Percentiles rank a stretch among this genome's conserved stretches.
phyloP scores from a whole-genome alignment of 1,284 basidiomycete genomes.

The Omphalotus olearius region DNA sequence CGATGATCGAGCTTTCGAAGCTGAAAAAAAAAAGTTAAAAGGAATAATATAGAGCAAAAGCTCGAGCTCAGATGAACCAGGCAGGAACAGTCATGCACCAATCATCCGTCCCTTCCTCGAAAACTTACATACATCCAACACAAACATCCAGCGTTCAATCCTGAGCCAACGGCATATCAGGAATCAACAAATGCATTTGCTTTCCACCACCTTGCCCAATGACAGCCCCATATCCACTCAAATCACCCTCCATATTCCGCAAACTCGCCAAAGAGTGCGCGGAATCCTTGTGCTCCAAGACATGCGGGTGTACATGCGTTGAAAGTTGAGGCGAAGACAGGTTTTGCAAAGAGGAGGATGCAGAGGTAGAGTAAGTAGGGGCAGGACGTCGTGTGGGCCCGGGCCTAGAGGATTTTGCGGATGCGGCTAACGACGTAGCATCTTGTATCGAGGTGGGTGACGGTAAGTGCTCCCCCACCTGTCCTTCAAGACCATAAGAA shows the following conservation, averaged over 20 bases:
- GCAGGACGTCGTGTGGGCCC: not conserved
- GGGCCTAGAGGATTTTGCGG: not conserved
- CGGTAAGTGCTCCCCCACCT: not conserved
- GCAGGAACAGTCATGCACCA: not conserved
- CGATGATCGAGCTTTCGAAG: not conserved
- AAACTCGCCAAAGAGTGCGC: slow-evolving; percentile 4
- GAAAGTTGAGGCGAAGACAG: not conserved
- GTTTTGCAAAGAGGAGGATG: not conserved
- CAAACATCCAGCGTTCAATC: not conserved
- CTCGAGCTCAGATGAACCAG: not conserved
- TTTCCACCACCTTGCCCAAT: slow-evolving; percentile 5
- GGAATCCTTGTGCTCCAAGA: slow-evolving; percentile 10
- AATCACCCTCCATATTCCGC: slow-evolving; percentile 11
- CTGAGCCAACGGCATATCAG: slow-evolving; percentile 14
- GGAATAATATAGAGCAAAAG: not conserved
- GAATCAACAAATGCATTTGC: slow-evolving; percentile 14
- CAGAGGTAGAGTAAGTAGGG: not conserved
- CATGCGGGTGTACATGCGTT: not conserved
- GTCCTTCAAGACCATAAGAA: slow-evolving; percentile 9
- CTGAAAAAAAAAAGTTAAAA: not conserved
- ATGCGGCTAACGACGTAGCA: too few species aligned
- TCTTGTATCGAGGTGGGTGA: slow-evolving; percentile 7
- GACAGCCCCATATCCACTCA: slow-evolving; percentile 6
- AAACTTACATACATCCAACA: not conserved
- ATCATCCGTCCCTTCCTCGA: too few species aligned